phyloP scores from a whole-genome alignment of 2,329 filamentous ascomycete species.

The Alternaria sp. region DNA sequence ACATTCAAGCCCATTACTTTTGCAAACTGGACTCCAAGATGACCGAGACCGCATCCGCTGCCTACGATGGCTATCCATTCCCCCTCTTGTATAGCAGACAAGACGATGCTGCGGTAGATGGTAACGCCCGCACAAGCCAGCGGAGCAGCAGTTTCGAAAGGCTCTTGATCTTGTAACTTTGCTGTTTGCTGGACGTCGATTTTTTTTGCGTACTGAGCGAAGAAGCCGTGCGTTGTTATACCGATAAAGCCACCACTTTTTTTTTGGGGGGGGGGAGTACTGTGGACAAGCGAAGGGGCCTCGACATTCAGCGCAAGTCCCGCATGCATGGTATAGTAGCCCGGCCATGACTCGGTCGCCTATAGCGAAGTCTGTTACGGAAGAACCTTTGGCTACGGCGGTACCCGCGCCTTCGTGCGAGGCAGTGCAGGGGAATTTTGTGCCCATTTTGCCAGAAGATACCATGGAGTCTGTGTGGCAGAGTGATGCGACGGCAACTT shows the following conservation, averaged over 20 bases:
- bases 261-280: neutral
- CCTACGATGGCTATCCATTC: neutral
- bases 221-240: neutral
- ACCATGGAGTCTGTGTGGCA: conserved; percentile 71
- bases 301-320: neutral
- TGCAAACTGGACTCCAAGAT: conserved; percentile 80
- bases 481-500: conserved; percentile 66
- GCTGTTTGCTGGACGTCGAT: conserved; percentile 12
- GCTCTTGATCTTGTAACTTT: conserved; percentile 30
- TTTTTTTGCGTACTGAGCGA: neutral
- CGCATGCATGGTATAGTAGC: neutral
- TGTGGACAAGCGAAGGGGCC: neutral
- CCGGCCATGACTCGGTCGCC: conserved; percentile 1
- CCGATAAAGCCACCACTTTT: neutral
- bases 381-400: conserved; percentile 58
- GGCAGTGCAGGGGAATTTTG: conserved; percentile 59
- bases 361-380: conserved; percentile 36
- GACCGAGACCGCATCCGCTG: neutral
- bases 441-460: conserved; percentile 58
- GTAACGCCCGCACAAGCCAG: conserved; percentile 52
- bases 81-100: neutral
- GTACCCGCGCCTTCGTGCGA: conserved; percentile 63
- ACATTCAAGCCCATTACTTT: conserved; percentile 82
- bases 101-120: conserved; percentile 76
- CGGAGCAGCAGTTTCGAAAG: conserved; percentile 36